phyloP scores from a whole-genome alignment of 140 eudicot genomes.

The Anethum foeniculum region DNA sequence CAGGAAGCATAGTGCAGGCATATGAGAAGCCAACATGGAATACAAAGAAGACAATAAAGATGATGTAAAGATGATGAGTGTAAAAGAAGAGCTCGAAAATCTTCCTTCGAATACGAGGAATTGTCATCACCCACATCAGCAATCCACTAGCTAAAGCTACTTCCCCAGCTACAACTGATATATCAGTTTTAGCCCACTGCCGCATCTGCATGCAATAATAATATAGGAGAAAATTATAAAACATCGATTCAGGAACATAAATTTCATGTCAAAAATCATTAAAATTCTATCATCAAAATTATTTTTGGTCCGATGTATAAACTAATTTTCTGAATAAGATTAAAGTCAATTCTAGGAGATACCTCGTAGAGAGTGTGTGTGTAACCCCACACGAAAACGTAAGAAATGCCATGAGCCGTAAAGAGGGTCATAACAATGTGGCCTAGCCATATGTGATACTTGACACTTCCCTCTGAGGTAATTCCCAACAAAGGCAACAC shows the following conservation, averaged over 20 bases:
- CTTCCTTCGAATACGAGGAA: constrained; percentile 31
- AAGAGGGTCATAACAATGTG: constrained; percentile 33
- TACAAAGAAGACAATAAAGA: constrained; percentile 38
- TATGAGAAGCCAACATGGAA: constrained; percentile 43
- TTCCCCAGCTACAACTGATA: constrained; percentile 49
- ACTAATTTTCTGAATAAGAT: not conserved
- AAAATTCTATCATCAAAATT: constrained; percentile 14
- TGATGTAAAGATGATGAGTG: constrained; percentile 45
- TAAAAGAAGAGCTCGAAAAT: constrained; percentile 53
- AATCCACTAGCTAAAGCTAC: constrained; percentile 27
- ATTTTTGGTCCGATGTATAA: not conserved
- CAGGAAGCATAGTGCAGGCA: constrained; percentile 38
- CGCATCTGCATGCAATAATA: constrained; percentile 28
- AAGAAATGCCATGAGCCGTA: constrained; percentile 37
- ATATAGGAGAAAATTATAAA: not conserved
- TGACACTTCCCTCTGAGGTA: constrained; percentile 41
- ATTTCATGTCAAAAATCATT: constrained; percentile 21
- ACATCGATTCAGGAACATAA: not conserved
- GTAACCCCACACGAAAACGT: constrained; percentile 27
- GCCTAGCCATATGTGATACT: constrained; percentile 60
- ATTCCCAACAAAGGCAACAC: constrained; percentile 35
- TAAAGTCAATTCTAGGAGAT: not conserved
- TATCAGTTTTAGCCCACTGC: constrained; percentile 21
- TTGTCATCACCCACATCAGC: constrained; percentile 35
- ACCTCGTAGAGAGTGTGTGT: constrained; percentile 26